Base-by-base conservation (phyloP, 2,329 filamentous ascomycete species). In the Delphinella strobiligena region DNA sequence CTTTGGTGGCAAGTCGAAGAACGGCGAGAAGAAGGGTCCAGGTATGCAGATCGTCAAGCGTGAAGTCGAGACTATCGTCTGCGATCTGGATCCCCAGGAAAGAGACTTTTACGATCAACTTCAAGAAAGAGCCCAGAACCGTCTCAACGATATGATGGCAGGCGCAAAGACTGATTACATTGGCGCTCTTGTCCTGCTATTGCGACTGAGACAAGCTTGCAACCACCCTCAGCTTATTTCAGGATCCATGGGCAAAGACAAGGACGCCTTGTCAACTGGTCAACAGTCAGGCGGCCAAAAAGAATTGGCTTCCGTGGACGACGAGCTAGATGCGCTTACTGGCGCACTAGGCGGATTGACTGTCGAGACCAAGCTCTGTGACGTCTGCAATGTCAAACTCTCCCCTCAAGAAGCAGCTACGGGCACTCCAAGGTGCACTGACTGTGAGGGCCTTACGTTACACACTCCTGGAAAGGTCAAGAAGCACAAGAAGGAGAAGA, bases 31-130 rank as follows among this genome's bases (percentile, higher is more conserved):
- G 45, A 61, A 62, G 42, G 72, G 73, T 1, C 74, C 75, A 1
- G 79, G 78, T 1, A 95, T 98, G 67, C 85, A 87, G 58, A 89
- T 96, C 44, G 91, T 88, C 1, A 85, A 88, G 57, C 80, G 91
- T 46, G 93, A 88, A 51, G 80, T 98, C 10, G 76, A 93, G 48
- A 82, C 80, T 5, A 69, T 96, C 14, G 72, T 80, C 39, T 79
- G 83, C 10, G 71, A 84, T 34, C 87, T 98, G 52, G 82, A 83
- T 5, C 71, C 76, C 0, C 79, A 80, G 10, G 91, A 98, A 61
- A 75, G 82, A 42, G 72, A 71, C 36, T 96, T 96, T 60, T 98
- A 98, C 58, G 71, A 86, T 37, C 75, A 82, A 8, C 67, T 98
- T 1, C 84, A 93, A 53, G 72, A 79, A 44, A 79, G 91, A 27